Evolutionary conservation across 345 rosid species (phyloP), one percentile per base, ranked within the genome.

Genomic region (Brassica juncea): DNA sequence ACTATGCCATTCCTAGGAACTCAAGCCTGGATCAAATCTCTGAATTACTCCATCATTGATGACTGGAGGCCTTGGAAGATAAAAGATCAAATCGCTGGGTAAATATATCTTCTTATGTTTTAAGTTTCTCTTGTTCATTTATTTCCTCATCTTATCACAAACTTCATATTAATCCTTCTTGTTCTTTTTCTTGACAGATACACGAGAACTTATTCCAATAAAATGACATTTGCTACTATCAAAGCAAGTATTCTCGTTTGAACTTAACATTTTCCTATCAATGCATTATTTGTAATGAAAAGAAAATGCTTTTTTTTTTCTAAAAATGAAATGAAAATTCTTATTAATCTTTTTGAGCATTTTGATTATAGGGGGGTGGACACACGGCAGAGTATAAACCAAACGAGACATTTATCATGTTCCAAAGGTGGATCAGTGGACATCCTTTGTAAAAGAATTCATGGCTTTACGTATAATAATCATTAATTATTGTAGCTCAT

Each of bases 61-160:
- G 86, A 88, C 8, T 87, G 92, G 94, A 78, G 92, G 68, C 75
- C 85, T 1, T 90, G 94, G 92, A 54, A 27, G 11, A 75, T 83
- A 19, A 75, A 76, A 3, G 77, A 82, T 69, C 94, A 87, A 83
- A 80, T 90, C 60, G 87, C 81, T 14, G 92, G 75, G 73, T 69
- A 32, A 4, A 7, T 9, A 54, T 54, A 19, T 15, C 8, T 19
- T 54, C 49, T 42, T 54, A 3, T 23, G 14, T 23, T 58, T 23
- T 21, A 58, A 9, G 2, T 66, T 23, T 59, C 31, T 59, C n/a
- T 9, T 16, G 16, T 15, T 54, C 58, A 52, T 54, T 4, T 1
- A 42, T 59, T 16, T 42, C 10, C 49, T 37, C 49, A 4, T 47
- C 44, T 14, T 19, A 19, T 63, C 49, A 25, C 61, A 62, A 44